Base-by-base conservation (phyloP, 2,329 filamentous ascomycete genomes). In the Cadophora luteo-olivacea region DNA sequence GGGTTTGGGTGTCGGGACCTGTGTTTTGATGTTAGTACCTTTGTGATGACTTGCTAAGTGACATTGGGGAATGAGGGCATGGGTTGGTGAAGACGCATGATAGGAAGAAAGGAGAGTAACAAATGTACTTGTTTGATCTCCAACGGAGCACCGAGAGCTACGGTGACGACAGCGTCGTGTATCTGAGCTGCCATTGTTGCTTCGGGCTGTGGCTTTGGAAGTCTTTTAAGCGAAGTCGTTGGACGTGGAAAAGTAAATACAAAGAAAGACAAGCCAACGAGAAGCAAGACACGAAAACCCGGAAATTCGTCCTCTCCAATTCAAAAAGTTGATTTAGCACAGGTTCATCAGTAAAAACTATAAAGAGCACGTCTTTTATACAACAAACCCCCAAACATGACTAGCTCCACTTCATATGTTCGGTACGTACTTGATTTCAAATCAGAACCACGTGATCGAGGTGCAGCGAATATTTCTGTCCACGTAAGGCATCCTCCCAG, bases 81-180 rank as follows among this genome's bases (percentile, higher is more conserved):
- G 22, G 12, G 33, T 36, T 36, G 11, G 5, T 36, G 11, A 36
- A 36, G 33, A 11, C 33, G 11, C 11, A 11, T 7, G 25, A 36
- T 55, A 14, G 14, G 29, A 9, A 6, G 52, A 36, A 25, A 55
- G 32, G 25, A 6, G 16, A 55, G 8, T 8, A 25, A 19, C 2
- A 11, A 2, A 48, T 36, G 4, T 6, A 61, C 41, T 63, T 79
- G 71, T 9, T 75, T 76, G 25, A 81, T 68, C 1, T 70, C 74
- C 5, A 84, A 77, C 19, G 78, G 78, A 3, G 74, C 75, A 49
- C 80, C 79, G 55, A 78, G 36, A 3, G 74, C 78, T 11, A 80
- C 74, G n/a, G 80, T 82, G 19, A 79, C 81, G 4, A 84, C 75
- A 16, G 81, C 81, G 4, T 71, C 57, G 68, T 84, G 82, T 19